These are phyloP conservation scores for Fusarium irregulare DNA, from an alignment of 2,329 filamentous ascomycete genomes.

Conservation along the genomic window DNA sequence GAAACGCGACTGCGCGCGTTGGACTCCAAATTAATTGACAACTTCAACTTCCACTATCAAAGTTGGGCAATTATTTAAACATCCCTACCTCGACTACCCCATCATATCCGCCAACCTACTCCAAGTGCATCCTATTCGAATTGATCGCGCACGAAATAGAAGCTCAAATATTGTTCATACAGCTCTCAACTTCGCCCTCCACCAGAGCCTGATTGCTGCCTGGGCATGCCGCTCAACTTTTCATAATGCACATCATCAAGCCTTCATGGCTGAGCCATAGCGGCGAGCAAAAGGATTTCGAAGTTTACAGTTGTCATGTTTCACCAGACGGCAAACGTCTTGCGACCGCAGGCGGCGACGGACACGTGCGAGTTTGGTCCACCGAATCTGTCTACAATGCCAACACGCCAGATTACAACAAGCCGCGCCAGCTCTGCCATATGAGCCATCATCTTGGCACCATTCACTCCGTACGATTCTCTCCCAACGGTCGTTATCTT, in stretches of 20 bases:
- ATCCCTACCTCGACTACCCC: background rate
- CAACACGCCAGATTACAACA: constrained; percentile 74
- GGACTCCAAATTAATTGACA: constrained; percentile 31
- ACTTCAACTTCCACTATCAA: constrained; percentile 16
- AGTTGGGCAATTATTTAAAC: constrained; percentile 17
- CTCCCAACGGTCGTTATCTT: constrained; percentile 91
- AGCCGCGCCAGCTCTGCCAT: constrained; percentile 92
- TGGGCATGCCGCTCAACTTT: constrained; percentile 41
- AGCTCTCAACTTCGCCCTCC: constrained; percentile 1
- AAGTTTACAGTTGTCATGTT: constrained; percentile 98
- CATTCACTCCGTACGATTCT: constrained; percentile 97
- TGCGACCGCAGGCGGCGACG: constrained; percentile 95
- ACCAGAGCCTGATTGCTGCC: constrained; percentile 16
- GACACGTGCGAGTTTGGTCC: constrained; percentile 97
- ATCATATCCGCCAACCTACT: background rate
- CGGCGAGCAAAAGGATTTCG: constrained; percentile 97
- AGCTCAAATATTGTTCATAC: background rate
- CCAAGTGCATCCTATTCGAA: constrained; percentile 12
- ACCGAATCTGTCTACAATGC: constrained; percentile 92
- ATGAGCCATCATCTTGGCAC: constrained; percentile 99
- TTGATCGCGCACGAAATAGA: background rate
- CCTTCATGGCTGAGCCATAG: constrained; percentile 96
- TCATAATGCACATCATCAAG: constrained; percentile 86
- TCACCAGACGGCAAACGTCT: constrained; percentile 93
- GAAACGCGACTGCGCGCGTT: constrained; percentile 42